Conservation (phyloP, 139 green algal species). For the Chlorella sp. region DNA sequence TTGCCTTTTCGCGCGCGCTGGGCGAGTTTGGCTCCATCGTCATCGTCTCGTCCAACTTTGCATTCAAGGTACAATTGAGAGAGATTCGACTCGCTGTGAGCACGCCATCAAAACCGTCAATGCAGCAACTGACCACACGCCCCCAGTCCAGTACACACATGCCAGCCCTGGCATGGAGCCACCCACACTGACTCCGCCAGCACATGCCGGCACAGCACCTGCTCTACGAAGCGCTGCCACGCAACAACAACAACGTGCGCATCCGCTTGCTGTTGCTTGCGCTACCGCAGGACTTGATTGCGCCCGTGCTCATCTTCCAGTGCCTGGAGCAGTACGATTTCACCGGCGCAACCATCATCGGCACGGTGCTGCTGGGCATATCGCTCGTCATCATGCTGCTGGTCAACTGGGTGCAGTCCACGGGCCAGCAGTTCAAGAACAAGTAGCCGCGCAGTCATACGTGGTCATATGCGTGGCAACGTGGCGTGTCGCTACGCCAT, state of each 20-base stretch:
- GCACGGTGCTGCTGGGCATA: slow-evolving; percentile 61
- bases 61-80: slow-evolving; percentile 40
- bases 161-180: no score
- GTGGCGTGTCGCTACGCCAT: no score
- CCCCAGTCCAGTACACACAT: no score
- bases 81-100: no score
- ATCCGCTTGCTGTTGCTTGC: neutral
- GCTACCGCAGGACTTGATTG: slow-evolving; percentile 56
- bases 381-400: slow-evolving; percentile 56
- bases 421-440: neutral
- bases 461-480: no score
- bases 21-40: slow-evolving; percentile 71
- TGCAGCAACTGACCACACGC: no score
- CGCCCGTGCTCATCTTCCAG: slow-evolving; percentile 74
- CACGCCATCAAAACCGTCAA: no score
- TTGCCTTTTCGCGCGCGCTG: slow-evolving; percentile 62
- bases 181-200: no score
- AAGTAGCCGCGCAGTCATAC: neutral
- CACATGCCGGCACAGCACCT: no score
- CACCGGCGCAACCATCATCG: slow-evolving; percentile 60
- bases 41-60: slow-evolving; percentile 67
- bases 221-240: no score
- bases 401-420: slow-evolving; percentile 51
- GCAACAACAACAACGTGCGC: no score
- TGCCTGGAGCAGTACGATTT: slow-evolving; percentile 78